These are phyloP conservation scores for Porodaedalea pini DNA, from an alignment of 1,284 basidiomycete genomes.

Conservation along the genomic window DNA sequence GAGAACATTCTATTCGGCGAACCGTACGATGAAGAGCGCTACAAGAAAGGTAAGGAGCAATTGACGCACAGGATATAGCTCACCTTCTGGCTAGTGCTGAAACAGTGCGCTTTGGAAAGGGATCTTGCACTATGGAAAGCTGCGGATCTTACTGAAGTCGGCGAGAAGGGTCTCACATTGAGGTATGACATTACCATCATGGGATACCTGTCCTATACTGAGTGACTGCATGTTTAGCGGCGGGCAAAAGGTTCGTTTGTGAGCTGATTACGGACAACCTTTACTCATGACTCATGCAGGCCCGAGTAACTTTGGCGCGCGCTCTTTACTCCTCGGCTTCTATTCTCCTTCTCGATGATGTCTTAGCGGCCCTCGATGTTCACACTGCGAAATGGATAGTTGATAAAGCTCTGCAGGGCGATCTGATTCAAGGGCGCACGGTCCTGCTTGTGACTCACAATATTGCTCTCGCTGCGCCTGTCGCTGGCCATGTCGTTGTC, in stretches of 20 bases:
- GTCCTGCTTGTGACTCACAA: slow-evolving; percentile 45
- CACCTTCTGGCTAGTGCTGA: slow-evolving; percentile 39
- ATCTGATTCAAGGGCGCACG: slow-evolving; percentile 39
- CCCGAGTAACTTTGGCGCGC: slow-evolving; percentile 34
- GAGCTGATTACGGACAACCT: background rate
- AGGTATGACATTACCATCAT: slow-evolving; percentile 17
- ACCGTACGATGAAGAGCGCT: slow-evolving; percentile 27
- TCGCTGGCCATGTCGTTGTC: slow-evolving; percentile 38
- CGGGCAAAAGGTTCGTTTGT: slow-evolving; percentile 36
- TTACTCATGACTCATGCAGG: background rate
- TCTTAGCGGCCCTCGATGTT: slow-evolving; percentile 44
- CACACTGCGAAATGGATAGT: slow-evolving; percentile 44
- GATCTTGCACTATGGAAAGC: slow-evolving; percentile 68
- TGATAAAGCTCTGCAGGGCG: slow-evolving; percentile 40
- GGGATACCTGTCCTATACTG: background rate
- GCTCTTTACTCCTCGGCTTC: slow-evolving; percentile 37
- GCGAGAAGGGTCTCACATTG: slow-evolving; percentile 31
- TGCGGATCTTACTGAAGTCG: slow-evolving; percentile 46
- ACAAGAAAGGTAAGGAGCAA: slow-evolving; percentile 16
- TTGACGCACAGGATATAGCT: background rate
- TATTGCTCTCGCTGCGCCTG: slow-evolving; percentile 36
- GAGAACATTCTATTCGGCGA: slow-evolving; percentile 34
- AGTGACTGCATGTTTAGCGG: slow-evolving; percentile 29
- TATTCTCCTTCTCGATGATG: slow-evolving; percentile 39
- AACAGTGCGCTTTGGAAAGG: slow-evolving; percentile 59